These are phyloP conservation scores for Fraxinus pennsylvanica DNA, from an alignment of 257 asterid genomes.

Conservation along the genomic window DNA sequence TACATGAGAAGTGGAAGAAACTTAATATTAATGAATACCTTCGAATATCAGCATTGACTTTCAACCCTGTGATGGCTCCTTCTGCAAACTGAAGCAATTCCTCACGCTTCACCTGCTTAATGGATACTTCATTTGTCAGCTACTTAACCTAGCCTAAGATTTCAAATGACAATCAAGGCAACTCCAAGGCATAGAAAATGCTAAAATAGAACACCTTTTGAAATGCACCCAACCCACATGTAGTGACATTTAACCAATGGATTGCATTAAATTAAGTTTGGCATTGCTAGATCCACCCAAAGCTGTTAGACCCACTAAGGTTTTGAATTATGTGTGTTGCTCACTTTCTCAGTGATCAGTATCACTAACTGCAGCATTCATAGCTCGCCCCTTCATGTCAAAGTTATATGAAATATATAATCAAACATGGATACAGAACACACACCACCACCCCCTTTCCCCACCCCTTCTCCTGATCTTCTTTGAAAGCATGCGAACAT, in stretches of 20 bases:
- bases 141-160: conserved; percentile 23
- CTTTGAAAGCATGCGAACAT: background rate
- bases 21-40: conserved; percentile 48
- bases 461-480: background rate
- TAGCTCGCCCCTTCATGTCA: background rate
- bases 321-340: background rate
- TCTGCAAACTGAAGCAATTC: conserved; percentile 96
- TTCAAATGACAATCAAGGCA: conserved; percentile 20
- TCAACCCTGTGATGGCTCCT: conserved; percentile 94
- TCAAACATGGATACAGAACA: background rate
- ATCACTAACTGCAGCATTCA: background rate
- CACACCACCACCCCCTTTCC: background rate
- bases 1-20: conserved; percentile 16
- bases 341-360: background rate
- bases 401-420: background rate
- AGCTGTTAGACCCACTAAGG: background rate
- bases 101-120: conserved; percentile 83
- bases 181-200: conserved; percentile 6
- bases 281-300: background rate
- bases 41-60: conserved; percentile 74
- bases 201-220: background rate
- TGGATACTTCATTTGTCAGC: conserved; percentile 24
- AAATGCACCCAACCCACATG: background rate
- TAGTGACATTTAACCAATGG: background rate
- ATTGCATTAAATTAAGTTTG: background rate